Evolutionary conservation across 139 green algal genomes (phyloP), one percentile per base, ranked within the genome.

Genomic region (Pycnococcus provasolii): DNA sequence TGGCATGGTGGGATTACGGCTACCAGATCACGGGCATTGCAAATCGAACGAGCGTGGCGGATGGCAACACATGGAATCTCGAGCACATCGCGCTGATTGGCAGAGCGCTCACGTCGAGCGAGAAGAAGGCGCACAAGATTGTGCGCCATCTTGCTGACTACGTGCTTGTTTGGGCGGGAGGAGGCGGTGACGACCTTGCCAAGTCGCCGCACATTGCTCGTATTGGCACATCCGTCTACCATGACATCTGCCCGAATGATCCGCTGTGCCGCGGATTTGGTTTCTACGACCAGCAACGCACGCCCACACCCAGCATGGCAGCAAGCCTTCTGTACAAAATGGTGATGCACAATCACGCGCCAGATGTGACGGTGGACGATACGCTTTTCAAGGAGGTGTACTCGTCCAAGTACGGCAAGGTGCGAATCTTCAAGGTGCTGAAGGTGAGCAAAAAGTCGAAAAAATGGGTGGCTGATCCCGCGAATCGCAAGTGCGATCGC

Each of bases 21-120:
- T 83, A 83, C 44, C 77, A 83, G 64, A 83, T 83, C 67, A 79
- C 77, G 1, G 73, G 69, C 43, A 83, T 83, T 43, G 77, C 66
- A 45, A 83, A 83, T 67, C 70, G 77, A 42, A 83, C 77, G 4
- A 66, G 76, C 40, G 74, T 83, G 40, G 77, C 79, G 39, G 77
- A 83, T 62, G 79, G 79, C 58, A 83, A 83, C 59, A 83, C 77
- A 50, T 83, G 77, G 77, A 80, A 83, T 62, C 79, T 80, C 73
- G 79, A 77, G 52, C 77, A 83, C 71, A 83, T 83, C 53, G 77
- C 77, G 13, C 74, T 65, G 26, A 51, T 83, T 3, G 77, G 68
- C 8, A 60, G 73, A 15, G 62, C 73, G 6, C 79, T 83, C 63
- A 72, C 77, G 39, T 50, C 60, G 0, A 45, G 52, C 50, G 73